Evolutionary conservation across 2,329 filamentous ascomycete species (phyloP).

Genomic region (Pseudogymnoascus sp.): DNA sequence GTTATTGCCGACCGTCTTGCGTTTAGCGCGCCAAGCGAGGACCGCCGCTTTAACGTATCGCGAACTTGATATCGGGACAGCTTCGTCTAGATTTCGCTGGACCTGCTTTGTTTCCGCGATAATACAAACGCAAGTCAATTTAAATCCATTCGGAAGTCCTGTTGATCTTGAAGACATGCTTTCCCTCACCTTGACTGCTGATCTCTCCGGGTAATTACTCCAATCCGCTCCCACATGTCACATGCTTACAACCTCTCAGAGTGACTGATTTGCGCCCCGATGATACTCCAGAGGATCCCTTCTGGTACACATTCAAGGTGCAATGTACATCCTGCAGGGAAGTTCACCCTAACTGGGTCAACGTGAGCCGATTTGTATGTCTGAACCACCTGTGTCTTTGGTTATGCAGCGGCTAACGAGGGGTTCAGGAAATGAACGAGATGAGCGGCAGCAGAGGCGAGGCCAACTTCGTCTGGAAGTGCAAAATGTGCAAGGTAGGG

Average conservation of each 20-base stretch:
- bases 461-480: conserved; percentile 99
- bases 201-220: conserved; percentile 55
- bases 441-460: conserved; percentile 89
- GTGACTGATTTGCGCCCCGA: conserved; percentile 83
- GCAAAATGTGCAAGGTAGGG: conserved; percentile 89
- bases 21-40: conserved; percentile 7
- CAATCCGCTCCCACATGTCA: conserved; percentile 11
- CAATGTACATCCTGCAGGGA: conserved; percentile 98
- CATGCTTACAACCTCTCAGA: conserved; percentile 39
- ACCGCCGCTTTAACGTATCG: not conserved
- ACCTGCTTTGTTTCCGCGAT: not conserved
- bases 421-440: conserved; percentile 70
- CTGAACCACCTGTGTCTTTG: not conserved
- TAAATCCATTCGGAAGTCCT: not conserved
- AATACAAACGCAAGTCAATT: conserved; percentile 3
- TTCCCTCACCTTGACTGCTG: conserved; percentile 58
- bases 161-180: conserved; percentile 44
- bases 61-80: not conserved
- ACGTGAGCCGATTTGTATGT: conserved; percentile 74
- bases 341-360: conserved; percentile 76
- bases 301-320: conserved; percentile 97
- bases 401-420: conserved; percentile 9
- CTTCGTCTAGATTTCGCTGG: not conserved
- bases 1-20: conserved; percentile 1
- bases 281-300: conserved; percentile 73